Percentiles rank a stretch among this genome's conserved stretches.
Evolutionary conservation across 202 grass and related monocot genomes (phyloP).

Genomic region (Eragrostis tef): DNA sequence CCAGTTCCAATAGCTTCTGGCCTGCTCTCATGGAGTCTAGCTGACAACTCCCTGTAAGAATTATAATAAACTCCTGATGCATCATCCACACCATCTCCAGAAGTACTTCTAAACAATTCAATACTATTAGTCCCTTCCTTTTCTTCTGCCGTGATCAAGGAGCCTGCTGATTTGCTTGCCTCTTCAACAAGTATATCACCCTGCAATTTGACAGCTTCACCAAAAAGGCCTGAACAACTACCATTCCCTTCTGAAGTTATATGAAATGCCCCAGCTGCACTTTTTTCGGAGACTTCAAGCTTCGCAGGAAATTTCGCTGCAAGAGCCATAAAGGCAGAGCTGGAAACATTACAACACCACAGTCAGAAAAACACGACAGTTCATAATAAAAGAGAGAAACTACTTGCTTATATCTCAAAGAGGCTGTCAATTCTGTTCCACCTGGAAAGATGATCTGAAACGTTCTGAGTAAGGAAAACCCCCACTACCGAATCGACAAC

Average conservation of each 20-base stretch:
- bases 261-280: constrained; percentile 15
- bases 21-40: constrained; percentile 44
- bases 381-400: neutral
- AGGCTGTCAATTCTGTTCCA: constrained; percentile 49
- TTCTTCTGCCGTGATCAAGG: constrained; percentile 57
- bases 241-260: constrained; percentile 38
- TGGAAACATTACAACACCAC: constrained; percentile 34
- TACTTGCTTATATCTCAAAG: no score
- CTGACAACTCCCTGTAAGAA: constrained; percentile 48
- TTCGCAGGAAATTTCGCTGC: constrained; percentile 70
- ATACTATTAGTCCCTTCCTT: constrained; percentile 67
- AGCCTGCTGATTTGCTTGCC: constrained; percentile 42
- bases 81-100: constrained; percentile 41
- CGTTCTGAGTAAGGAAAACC: constrained; percentile 97
- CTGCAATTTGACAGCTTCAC: constrained; percentile 56
- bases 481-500: constrained; percentile 91
- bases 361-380: constrained; percentile 5
- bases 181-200: constrained; percentile 59
- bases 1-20: constrained; percentile 30
- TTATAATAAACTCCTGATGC: constrained; percentile 39
- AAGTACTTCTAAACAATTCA: constrained; percentile 56
- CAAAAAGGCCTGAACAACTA: constrained; percentile 42
- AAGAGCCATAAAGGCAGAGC: constrained; percentile 84
- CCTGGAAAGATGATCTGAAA: constrained; percentile 95
- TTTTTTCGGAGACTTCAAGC: constrained; percentile 29